These are phyloP conservation scores for Phytophthora pistaciae DNA, from an alignment of 352 stramenopile genomes.

Conservation along the genomic window DNA sequence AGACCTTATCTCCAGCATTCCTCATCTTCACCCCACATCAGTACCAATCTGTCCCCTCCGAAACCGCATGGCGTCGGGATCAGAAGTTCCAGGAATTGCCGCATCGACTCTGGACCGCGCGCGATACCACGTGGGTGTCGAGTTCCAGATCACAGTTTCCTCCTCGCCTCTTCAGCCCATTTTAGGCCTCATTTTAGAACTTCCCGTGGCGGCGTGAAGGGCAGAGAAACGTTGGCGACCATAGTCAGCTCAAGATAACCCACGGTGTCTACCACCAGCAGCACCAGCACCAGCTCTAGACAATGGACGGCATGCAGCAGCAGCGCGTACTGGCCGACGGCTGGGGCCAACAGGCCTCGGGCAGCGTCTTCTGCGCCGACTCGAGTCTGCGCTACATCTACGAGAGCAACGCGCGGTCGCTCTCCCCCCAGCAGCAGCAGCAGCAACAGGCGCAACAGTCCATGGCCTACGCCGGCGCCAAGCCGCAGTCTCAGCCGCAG, in stretches of 20 bases:
- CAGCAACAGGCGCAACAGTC: constrained; percentile 12
- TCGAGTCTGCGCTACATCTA: constrained; percentile 87
- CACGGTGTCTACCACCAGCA: neutral
- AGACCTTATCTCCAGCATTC: neutral
- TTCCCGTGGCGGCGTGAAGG: constrained; percentile 30
- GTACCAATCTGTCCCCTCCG: neutral
- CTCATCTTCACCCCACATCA: neutral
- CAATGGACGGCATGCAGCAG: constrained; percentile 43
- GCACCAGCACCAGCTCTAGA: neutral
- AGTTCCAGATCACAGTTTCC: constrained; percentile 17
- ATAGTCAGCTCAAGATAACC: constrained; percentile 25
- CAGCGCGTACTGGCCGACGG: constrained; percentile 77
- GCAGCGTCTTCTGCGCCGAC: constrained; percentile 84
- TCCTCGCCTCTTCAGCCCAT: neutral
- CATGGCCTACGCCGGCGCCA: constrained; percentile 3
- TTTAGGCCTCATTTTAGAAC: constrained; percentile 26
- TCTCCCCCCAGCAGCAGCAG: constrained; percentile 2
- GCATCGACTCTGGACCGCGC: constrained; percentile 21
- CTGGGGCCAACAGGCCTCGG: constrained; percentile 60
- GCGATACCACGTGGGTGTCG: constrained; percentile 12
- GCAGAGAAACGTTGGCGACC: constrained; percentile 11
- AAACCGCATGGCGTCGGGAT: neutral
- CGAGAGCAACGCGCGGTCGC: constrained; percentile 43
- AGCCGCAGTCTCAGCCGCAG: neutral
- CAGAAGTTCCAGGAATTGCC: constrained; percentile 17